Evolutionary conservation across 2,329 filamentous ascomycete species (phyloP).

Genomic region (Leptographium lundbergii): DNA sequence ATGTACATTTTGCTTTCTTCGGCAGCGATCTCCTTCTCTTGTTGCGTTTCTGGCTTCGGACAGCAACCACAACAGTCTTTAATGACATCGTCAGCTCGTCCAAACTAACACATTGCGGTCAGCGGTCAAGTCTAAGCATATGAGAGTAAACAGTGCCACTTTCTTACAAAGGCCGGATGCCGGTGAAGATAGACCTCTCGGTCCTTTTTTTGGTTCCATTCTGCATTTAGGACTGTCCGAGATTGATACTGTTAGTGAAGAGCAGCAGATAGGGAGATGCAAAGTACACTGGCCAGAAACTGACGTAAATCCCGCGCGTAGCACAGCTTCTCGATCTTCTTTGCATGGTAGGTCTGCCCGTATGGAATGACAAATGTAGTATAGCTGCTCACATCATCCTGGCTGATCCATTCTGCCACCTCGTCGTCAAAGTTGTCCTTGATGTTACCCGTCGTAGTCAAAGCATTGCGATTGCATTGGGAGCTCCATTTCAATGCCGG

Average conservation of each 20-base stretch:
- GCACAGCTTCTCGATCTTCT: constrained; percentile 67
- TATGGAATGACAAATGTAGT: constrained; percentile 65
- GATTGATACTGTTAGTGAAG: background rate
- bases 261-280: background rate
- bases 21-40: constrained; percentile 58
- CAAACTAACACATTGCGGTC: constrained; percentile 36
- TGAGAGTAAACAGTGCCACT: background rate
- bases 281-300: constrained; percentile 6
- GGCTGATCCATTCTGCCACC: constrained; percentile 68
- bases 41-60: constrained; percentile 52
- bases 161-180: constrained; percentile 57
- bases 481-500: constrained; percentile 35
- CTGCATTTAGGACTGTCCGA: constrained; percentile 55
- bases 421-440: constrained; percentile 70
- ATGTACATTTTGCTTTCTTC: constrained; percentile 67
- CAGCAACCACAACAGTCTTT: constrained; percentile 74
- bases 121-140: background rate
- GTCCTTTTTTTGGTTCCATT: constrained; percentile 71
- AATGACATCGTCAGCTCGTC: constrained; percentile 59
- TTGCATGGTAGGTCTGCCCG: constrained; percentile 46
- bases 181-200: constrained; percentile 68
- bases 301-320: constrained; percentile 62
- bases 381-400: constrained; percentile 67
- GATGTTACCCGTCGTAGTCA: constrained; percentile 46
- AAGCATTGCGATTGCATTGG: constrained; percentile 27